These are phyloP conservation scores for Exserohilum rostratum DNA, from an alignment of 2,329 filamentous ascomycete genomes.

Conservation along the genomic window DNA sequence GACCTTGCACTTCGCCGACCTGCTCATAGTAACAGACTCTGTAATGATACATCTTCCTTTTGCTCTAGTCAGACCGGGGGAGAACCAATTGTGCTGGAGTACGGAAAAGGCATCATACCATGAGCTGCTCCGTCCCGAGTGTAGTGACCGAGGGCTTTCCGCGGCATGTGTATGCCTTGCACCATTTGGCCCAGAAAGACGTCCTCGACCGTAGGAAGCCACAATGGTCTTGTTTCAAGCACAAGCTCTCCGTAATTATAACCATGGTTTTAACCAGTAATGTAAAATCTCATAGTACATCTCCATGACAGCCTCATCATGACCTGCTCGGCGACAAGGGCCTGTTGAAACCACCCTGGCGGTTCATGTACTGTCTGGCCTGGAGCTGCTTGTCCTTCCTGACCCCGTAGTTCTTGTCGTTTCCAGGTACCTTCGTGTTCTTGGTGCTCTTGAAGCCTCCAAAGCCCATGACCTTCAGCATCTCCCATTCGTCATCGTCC, in stretches of 20 bases:
- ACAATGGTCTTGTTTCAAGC: neutral
- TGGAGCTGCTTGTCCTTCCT: conserved; percentile 92
- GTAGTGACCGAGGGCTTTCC: neutral
- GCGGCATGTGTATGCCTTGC: neutral
- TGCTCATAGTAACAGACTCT: neutral
- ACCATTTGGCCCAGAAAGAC: neutral
- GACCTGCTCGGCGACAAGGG: conserved; percentile 63
- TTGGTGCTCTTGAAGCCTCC: conserved; percentile 85
- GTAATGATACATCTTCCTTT: neutral
- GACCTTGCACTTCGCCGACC: neutral
- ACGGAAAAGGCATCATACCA: conserved; percentile 11
- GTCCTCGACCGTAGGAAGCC: neutral
- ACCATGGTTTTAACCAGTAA: neutral
- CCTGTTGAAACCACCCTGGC: conserved; percentile 80
- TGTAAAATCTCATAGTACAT: neutral
- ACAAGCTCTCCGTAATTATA: neutral
- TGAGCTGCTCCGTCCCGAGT: neutral
- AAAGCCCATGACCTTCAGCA: conserved; percentile 91
- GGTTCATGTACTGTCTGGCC: conserved; percentile 97
- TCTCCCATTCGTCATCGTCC: conserved; percentile 71
- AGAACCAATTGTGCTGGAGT: neutral
- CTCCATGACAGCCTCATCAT: neutral
- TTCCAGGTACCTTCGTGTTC: conserved; percentile 84
- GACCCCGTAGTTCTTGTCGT: conserved; percentile 77
- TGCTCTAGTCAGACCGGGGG: conserved; percentile 13